Percentiles rank a stretch among this genome's conserved stretches.
phyloP scores from a whole-genome alignment of 2,329 filamentous ascomycete species.

The Albifimbria verrucaria region DNA sequence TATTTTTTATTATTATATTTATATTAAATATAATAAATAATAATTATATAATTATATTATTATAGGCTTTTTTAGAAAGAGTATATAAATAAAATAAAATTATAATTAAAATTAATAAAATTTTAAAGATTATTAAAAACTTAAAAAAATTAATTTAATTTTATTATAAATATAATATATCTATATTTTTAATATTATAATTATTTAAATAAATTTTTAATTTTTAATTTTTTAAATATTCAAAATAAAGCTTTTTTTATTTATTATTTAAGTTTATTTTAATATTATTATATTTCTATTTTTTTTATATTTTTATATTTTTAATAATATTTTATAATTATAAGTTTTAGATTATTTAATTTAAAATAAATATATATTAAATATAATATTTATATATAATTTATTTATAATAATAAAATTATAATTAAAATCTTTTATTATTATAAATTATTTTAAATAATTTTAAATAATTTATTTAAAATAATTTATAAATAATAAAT shows the following conservation, averaged over 20 bases:
- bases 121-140: background rate
- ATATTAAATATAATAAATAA: background rate
- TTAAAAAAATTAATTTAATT: background rate
- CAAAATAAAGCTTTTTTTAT: too few relatives aligned
- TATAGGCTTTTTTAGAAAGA: background rate
- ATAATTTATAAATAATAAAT: background rate
- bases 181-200: background rate
- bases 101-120: background rate
- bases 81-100: background rate
- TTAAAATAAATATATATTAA: background rate
- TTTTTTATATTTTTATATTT: conserved; percentile 1
- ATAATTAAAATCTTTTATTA: background rate
- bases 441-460: background rate
- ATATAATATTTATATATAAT: background rate
- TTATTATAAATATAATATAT: too few relatives aligned
- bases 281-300: too few relatives aligned
- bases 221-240: too few relatives aligned
- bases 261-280: too few relatives aligned
- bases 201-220: too few relatives aligned
- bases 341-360: background rate
- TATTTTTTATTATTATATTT: conserved; percentile 2
- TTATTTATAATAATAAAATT: background rate
- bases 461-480: conserved; percentile 1
- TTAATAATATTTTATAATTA: too few relatives aligned
- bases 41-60: background rate